Percentiles rank a stretch among this genome's conserved stretches.
Conservation (phyloP, 2,329 filamentous ascomycete species). For the Ceratocystiopsis sp. region DNA sequence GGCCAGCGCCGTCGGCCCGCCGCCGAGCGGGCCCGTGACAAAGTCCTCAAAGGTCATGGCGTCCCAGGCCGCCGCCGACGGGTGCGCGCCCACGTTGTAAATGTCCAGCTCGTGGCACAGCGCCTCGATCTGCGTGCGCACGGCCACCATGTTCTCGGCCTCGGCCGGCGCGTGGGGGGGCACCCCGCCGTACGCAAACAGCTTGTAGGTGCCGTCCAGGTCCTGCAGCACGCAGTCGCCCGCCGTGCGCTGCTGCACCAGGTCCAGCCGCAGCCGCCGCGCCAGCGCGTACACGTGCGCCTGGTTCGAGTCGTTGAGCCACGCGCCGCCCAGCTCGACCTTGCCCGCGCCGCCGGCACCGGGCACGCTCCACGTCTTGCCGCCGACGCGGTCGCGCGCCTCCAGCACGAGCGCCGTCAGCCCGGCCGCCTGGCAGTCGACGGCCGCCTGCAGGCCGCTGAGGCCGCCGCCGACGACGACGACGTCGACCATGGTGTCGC, state of each 20-base stretch:
- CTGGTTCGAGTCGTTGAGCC: constrained; percentile 9
- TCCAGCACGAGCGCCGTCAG: constrained; percentile 26
- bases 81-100: constrained; percentile 1
- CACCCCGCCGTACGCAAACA: constrained; percentile 3
- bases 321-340: constrained; percentile 6
- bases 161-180: not conserved
- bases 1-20: not conserved
- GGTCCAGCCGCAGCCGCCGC: constrained; percentile 1
- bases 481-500: constrained; percentile 2
- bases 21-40: constrained; percentile 1
- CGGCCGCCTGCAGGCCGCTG: constrained; percentile 4
- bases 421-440: constrained; percentile 2
- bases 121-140: constrained; percentile 1
- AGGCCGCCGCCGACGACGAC: constrained; percentile 7
- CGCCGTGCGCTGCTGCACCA: constrained; percentile 4
- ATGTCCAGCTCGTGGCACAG: constrained; percentile 7
- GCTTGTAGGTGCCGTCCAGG: not conserved
- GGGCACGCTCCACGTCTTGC: constrained; percentile 25
- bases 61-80: constrained; percentile 1
- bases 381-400: constrained; percentile 30
- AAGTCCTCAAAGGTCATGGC: constrained; percentile 4
- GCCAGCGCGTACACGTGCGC: constrained; percentile 1
- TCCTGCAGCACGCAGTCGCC: constrained; percentile 5
- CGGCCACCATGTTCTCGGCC: not conserved
- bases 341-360: not conserved